These are phyloP conservation scores for Dictyostelium citrinum DNA, from an alignment of 78 protist species.

Conservation along the genomic window DNA sequence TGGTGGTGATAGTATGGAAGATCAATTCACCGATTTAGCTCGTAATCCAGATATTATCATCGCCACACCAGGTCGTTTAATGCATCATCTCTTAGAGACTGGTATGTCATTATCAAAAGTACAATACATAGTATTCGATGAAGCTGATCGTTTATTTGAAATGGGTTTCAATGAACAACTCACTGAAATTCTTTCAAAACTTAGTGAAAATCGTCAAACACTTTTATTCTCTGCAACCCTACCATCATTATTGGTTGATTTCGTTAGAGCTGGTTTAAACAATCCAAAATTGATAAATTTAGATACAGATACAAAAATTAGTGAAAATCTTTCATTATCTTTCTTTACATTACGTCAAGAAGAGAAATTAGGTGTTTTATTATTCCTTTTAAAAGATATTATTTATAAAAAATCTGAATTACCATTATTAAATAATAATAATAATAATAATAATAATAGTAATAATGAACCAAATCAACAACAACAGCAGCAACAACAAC, in stretches of 20 bases:
- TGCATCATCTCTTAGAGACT: constrained; percentile 92
- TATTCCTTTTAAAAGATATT: constrained; percentile 81
- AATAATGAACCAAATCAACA: too few species aligned
- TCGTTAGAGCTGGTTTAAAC: constrained; percentile 91
- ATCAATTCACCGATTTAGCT: constrained; percentile 91
- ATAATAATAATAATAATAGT: too few species aligned
- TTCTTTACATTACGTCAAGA: constrained; percentile 82
- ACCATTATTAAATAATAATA: background rate
- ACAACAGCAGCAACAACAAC: background rate
- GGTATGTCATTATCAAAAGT: constrained; percentile 75
- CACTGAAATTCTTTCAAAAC: constrained; percentile 81
- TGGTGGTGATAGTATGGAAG: constrained; percentile 96
- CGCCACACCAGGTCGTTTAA: constrained; percentile 99
- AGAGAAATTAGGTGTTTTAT: constrained; percentile 87
- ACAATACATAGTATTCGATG: constrained; percentile 96
- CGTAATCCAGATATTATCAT: constrained; percentile 96
- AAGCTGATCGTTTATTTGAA: constrained; percentile 99
- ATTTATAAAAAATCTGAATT: background rate
- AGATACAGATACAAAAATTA: constrained; percentile 93
- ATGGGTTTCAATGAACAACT: constrained; percentile 96
- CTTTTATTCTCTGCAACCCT: constrained; percentile 97
- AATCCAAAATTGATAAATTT: constrained; percentile 94
- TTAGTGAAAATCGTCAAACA: constrained; percentile 92
- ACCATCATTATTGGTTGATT: constrained; percentile 94
- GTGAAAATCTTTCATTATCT: constrained; percentile 83